Evolutionary conservation across 2,329 filamentous ascomycete species (phyloP), one percentile per base, ranked within the genome.

Genomic region (Phialophora chinensis): DNA sequence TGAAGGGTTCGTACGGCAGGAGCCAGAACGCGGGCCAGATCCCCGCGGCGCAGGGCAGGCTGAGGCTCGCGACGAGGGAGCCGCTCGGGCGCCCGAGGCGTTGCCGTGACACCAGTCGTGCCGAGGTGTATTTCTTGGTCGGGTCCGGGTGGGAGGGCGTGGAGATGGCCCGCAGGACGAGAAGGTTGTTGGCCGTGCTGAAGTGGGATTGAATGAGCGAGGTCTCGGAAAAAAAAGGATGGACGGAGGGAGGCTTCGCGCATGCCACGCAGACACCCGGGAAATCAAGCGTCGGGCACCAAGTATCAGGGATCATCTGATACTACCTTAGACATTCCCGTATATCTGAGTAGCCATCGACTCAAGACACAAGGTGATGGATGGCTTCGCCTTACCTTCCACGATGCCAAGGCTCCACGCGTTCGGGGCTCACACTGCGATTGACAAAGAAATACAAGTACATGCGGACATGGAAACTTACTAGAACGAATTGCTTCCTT

Each of bases 21-120:
- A 73, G 65, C 71, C 71, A 73, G 63, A 73, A 73, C 1, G 71
- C 71, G 0, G 71, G 71, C 71, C 71, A 73, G 61, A 73, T 72
- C 1, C 71, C 71, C 7, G 8, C 2, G 1, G 67, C 71, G 50
- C 67, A 70, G 17, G 71, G 71, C 2, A 66, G 62, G 12, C 66
- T 73, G 33, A 73, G 58, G 12, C 65, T 68, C 5, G 71, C 67
- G 25, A 66, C 63, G 6, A 73, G 67, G 31, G 69, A 68, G 56
- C 71, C 71, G n/a, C 64, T 64, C 8, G 69, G 49, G 4, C 69
- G 65, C 2, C 59, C 53, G 2, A 73, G 67, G 17, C 67, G 69
- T 52, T 73, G 71, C 8, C 65, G 67, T 5, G 70, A 71, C 1
- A 73, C 71, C 2, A 73, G 67, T 2, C 71, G 69, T 7, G 71